Base-by-base conservation (phyloP, 768 basidiomycete genomes). In the Trametes cinnabarina region DNA sequence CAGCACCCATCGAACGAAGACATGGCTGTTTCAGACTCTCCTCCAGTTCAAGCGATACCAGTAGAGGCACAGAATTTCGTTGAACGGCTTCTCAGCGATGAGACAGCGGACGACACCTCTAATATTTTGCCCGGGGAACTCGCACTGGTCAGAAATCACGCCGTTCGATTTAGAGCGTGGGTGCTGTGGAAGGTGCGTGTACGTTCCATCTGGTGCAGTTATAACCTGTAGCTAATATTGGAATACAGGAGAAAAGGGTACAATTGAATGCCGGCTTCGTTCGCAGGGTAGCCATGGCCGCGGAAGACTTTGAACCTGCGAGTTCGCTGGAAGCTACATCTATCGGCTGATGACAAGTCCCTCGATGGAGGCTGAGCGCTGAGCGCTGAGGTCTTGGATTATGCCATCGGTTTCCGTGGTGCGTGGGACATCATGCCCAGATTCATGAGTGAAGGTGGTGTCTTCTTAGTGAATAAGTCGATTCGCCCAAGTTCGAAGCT, bases 181-280 rank as follows among this genome's bases (percentile, higher is more conserved):
- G 23, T 35, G 30, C 22, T 20, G 12, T 54, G 58, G 51, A 40
- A 25, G 52, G 58, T 59, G 10, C 8, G 58, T 55, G 25, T 26
- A 12, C 22, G 25, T 22, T 19, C 19, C 8, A 11, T 42, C 11
- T 42, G 3, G 9, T 17, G 41, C 19, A 11, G 41, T 3, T 4
- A 4, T 42, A 11, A 1, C 41, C 19, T 42, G 11, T 11, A 22
- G n/a, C 22, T 8, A 11, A 10, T 20, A n/a, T 22, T 11, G 41
- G 41, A 15, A 2, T 3, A 15, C 25, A 46, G 30, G 40, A 43
- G 51, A 40, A 25, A 7, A n/a, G 3, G 15, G 6, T 50, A 6
- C 4, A 14, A 2, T 8, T 26, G 14, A 25, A 50, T 9, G 37
- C 14, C 12, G 22, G 25, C 12, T 10, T 22, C 41, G 51, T 52